Percentiles rank a stretch among this genome's conserved stretches.
These are phyloP conservation scores for Hymenoscyphus albidus DNA, from an alignment of 2,329 filamentous ascomycete species.

Conservation along the genomic window DNA sequence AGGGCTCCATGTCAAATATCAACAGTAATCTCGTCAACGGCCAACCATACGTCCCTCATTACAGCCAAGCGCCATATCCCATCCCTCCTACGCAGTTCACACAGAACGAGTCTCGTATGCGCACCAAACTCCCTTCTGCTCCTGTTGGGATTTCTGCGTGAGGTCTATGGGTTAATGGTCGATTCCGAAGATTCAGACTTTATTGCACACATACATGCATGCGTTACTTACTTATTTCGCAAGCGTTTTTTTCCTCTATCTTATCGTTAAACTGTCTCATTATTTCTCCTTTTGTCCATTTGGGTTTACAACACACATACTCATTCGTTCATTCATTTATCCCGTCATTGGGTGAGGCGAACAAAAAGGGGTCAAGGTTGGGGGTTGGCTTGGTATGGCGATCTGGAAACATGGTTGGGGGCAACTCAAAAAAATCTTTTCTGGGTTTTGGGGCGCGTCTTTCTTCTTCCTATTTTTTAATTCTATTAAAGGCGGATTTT, in stretches of 20 bases:
- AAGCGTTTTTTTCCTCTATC: background rate
- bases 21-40: conserved; percentile 20
- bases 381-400: background rate
- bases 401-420: background rate
- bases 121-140: background rate
- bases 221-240: background rate
- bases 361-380: background rate
- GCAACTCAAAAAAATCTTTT: conserved; percentile 1
- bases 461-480: background rate
- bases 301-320: background rate
- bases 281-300: background rate
- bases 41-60: conserved; percentile 19
- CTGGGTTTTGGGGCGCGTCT: background rate
- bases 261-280: background rate
- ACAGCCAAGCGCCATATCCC: conserved; percentile 11
- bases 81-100: conserved; percentile 6
- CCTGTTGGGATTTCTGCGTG: conserved; percentile 9
- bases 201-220: background rate
- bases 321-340: background rate
- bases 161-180: background rate
- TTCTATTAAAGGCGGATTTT: background rate
- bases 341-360: background rate
- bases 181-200: too few relatives aligned
- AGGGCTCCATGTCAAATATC: conserved; percentile 9
- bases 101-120: background rate